Evolutionary conservation across 257 asterid species (phyloP).

Genomic region (Przewalskia tangutica): DNA sequence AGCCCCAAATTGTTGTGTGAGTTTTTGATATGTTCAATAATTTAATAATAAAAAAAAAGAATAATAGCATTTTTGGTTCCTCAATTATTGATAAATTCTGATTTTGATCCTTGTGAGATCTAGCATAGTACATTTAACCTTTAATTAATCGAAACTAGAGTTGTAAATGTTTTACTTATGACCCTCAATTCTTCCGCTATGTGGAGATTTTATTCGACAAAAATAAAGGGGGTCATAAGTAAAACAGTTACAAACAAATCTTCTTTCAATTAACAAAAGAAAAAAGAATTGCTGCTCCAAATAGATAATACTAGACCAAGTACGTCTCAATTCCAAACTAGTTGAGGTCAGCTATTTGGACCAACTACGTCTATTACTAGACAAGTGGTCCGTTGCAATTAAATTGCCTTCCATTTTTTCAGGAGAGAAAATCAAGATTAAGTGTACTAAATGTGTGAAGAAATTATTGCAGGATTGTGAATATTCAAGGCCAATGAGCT

Average conservation of each 20-base stretch:
- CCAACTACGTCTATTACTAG: neutral
- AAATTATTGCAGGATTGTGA: conserved; percentile 12
- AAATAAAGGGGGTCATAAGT: neutral
- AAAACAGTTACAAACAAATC: too few species aligned
- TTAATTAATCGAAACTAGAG: neutral
- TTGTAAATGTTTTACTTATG: neutral
- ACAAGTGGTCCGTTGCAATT: neutral
- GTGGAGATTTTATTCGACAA: neutral
- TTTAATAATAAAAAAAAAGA: neutral
- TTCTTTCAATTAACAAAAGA: too few species aligned
- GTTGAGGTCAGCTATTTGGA: neutral
- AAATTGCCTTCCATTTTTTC: neutral
- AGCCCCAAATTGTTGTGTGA: too few species aligned
- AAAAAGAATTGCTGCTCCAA: neutral
- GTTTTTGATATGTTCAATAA: neutral
- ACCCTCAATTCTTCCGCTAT: neutral
- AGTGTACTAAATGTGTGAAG: neutral
- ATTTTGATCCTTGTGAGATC: neutral
- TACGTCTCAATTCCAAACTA: neutral
- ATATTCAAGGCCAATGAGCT: conserved; percentile 4
- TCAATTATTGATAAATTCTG: neutral
- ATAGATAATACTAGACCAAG: neutral
- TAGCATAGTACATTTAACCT: neutral
- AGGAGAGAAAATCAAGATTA: neutral
- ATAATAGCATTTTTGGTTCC: neutral